These are phyloP conservation scores for Przewalskia tangutica DNA, from an alignment of 257 asterid genomes.

Conservation along the genomic window DNA sequence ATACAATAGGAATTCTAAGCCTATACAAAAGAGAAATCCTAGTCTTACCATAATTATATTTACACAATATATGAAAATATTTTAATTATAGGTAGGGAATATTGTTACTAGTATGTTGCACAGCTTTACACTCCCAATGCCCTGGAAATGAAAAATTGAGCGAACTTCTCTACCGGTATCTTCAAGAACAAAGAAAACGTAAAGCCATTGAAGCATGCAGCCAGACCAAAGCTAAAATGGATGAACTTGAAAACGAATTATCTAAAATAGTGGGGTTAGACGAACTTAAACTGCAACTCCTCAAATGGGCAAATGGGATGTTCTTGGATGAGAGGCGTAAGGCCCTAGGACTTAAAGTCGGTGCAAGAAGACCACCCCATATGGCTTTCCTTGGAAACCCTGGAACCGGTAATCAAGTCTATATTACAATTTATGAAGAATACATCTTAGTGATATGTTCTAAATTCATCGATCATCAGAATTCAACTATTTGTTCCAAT, in stretches of 20 bases:
- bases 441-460: background rate
- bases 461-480: background rate
- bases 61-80: too few species aligned
- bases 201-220: constrained; percentile 87
- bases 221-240: constrained; percentile 77
- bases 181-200: constrained; percentile 65
- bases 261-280: constrained; percentile 61
- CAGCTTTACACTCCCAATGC: too few species aligned
- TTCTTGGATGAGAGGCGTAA: constrained; percentile 84
- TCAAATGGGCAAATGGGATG: constrained; percentile 95
- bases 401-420: constrained; percentile 59
- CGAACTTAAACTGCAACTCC: constrained; percentile 59
- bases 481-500: background rate
- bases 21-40: too few species aligned
- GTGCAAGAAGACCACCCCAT: constrained; percentile 84
- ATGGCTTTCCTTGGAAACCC: constrained; percentile 98
- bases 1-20: too few species aligned
- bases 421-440: background rate
- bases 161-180: constrained; percentile 52
- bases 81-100: too few species aligned
- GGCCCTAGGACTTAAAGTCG: constrained; percentile 75
- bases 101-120: too few species aligned
- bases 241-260: constrained; percentile 66
- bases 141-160: constrained; percentile 65
- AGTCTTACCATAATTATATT: too few species aligned